Conservation (phyloP, 2,329 filamentous ascomycete genomes). For the Didymella segeticola region DNA sequence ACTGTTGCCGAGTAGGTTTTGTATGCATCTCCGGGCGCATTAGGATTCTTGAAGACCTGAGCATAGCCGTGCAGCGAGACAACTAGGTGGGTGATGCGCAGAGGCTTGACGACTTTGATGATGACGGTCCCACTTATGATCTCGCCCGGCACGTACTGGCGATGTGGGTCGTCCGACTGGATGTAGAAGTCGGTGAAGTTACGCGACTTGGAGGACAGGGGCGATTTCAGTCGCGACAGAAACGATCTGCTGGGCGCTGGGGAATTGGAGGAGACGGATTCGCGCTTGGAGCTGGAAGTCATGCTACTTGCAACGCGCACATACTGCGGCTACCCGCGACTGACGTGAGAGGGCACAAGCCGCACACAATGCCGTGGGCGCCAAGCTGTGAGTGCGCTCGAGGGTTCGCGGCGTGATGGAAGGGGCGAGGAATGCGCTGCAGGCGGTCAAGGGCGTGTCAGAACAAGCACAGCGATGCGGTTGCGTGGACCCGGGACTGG, state of each 20-base stretch:
- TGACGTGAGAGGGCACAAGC: constrained; percentile 19
- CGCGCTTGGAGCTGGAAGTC: constrained; percentile 48
- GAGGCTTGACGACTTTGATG: constrained; percentile 74
- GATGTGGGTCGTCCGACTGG: constrained; percentile 76
- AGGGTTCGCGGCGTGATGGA: not conserved
- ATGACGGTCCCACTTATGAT: constrained; percentile 75
- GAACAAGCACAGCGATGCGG: constrained; percentile 1
- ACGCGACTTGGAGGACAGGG: constrained; percentile 63
- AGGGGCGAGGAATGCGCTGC: not conserved
- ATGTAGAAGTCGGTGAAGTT: constrained; percentile 81
- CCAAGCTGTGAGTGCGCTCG: constrained; percentile 5
- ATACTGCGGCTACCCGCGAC: constrained; percentile 49
- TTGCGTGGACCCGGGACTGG: constrained; percentile 17
- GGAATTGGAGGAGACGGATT: constrained; percentile 38
- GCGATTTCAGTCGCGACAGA: constrained; percentile 63
- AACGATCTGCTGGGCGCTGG: constrained; percentile 45
- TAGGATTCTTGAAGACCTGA: constrained; percentile 76
- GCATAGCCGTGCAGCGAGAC: constrained; percentile 80
- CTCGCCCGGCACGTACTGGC: constrained; percentile 77
- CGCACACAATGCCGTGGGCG: constrained; percentile 8
- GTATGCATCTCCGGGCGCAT: constrained; percentile 63
- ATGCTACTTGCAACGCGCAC: constrained; percentile 47
- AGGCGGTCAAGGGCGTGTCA: not conserved
- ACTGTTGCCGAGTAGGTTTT: constrained; percentile 57
- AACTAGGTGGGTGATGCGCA: constrained; percentile 80